Percentiles rank a stretch among this genome's conserved stretches.
phyloP scores from a whole-genome alignment of 305 asterid species.

The Fraxinus sp. region DNA sequence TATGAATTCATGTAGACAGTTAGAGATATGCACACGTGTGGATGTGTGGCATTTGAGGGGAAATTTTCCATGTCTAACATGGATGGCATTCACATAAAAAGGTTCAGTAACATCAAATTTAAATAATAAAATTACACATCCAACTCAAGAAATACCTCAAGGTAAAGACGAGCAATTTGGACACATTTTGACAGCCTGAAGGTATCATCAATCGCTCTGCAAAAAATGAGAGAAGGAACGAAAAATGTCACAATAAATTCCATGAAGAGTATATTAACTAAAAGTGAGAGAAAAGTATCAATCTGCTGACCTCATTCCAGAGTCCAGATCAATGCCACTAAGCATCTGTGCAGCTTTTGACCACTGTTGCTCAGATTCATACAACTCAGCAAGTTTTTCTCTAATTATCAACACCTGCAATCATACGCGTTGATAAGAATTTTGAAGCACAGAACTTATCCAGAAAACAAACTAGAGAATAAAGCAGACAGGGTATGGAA shows the following conservation, averaged over 20 bases:
- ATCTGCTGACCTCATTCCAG: constrained; percentile 84
- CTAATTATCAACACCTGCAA: constrained; percentile 80
- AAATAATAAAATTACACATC: constrained; percentile 1
- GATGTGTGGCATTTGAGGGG: background rate
- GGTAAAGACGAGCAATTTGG: constrained; percentile 93
- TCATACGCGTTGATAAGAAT: constrained; percentile 2
- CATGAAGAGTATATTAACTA: constrained; percentile 9
- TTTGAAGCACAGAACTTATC: constrained; percentile 7
- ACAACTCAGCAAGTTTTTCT: constrained; percentile 88
- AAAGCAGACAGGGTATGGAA: constrained; percentile 4
- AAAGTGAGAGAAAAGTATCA: constrained; percentile 3
- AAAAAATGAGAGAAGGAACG: constrained; percentile 23
- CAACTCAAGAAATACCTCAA: constrained; percentile 57
- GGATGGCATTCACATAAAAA: background rate
- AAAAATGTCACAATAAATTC: background rate
- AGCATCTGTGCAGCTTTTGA: constrained; percentile 99
- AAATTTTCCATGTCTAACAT: background rate
- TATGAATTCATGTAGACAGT: background rate
- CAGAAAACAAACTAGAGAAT: background rate
- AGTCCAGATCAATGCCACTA: constrained; percentile 97
- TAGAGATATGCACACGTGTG: background rate
- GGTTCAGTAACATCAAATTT: background rate
- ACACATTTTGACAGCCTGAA: constrained; percentile 89
- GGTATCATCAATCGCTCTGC: constrained; percentile 87
- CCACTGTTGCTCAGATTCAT: constrained; percentile 93